These are phyloP conservation scores for Cucumis cinereus DNA, from an alignment of 306 rosid genomes.

Conservation along the genomic window DNA sequence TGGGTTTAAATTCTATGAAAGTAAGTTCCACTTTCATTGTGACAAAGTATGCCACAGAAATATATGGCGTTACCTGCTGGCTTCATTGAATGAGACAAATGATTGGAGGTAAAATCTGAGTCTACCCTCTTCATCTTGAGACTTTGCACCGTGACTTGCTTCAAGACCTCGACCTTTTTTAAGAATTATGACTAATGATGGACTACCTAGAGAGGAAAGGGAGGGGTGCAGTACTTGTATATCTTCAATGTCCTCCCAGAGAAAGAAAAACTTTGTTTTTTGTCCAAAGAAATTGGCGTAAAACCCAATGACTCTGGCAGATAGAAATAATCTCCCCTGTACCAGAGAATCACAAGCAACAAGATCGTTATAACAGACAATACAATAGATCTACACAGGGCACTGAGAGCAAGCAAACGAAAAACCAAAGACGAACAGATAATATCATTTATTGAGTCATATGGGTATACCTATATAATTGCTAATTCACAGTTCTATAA, in stretches of 20 bases:
- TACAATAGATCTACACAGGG: background rate
- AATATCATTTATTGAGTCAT: too few species aligned
- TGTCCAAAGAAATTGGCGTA: conserved; percentile 72
- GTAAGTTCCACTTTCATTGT: background rate
- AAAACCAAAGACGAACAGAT: too few species aligned
- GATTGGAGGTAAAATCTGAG: conserved; percentile 80
- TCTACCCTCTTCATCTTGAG: conserved; percentile 81
- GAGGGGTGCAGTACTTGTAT: conserved; percentile 62
- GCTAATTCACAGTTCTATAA: too few species aligned
- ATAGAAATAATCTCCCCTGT: conserved; percentile 78
- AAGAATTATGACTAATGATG: conserved; percentile 49
- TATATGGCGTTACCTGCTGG: conserved; percentile 39
- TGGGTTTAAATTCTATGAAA: background rate
- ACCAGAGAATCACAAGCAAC: background rate
- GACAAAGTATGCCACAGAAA: background rate
- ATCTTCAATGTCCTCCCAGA: conserved; percentile 89
- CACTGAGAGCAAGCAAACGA: background rate
- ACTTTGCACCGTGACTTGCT: conserved; percentile 72
- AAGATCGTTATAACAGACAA: background rate
- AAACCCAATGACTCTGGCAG: conserved; percentile 78
- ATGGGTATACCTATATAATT: too few species aligned
- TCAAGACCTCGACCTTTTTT: conserved; percentile 60
- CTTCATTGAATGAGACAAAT: conserved; percentile 56
- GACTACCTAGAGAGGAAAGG: conserved; percentile 68
- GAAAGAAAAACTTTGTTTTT: conserved; percentile 79